phyloP scores from a whole-genome alignment of 2,329 filamentous ascomycete species.

The Atkinsonella texensis region DNA sequence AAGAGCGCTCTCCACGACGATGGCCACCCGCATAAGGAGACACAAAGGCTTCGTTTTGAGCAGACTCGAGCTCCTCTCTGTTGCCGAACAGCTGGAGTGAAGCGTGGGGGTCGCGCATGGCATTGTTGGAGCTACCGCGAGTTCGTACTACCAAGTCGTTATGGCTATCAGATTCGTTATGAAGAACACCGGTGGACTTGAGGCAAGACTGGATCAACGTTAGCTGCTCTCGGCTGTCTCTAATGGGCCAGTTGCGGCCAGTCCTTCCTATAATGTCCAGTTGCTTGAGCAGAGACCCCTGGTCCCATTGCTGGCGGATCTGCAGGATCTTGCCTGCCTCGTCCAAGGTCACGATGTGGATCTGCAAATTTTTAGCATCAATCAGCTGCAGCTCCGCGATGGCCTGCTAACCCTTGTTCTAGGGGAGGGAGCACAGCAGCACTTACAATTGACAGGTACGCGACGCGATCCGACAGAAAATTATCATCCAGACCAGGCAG shows the following conservation, averaged over 20 bases:
- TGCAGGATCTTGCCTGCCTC: conserved; percentile 65
- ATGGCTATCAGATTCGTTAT: conserved; percentile 20
- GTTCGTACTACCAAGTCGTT: conserved; percentile 30
- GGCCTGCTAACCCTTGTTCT: neutral
- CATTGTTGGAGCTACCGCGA: conserved; percentile 41
- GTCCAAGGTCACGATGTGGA: conserved; percentile 83
- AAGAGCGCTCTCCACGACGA: conserved; percentile 50
- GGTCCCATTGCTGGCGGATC: conserved; percentile 90
- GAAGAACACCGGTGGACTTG: conserved; percentile 31
- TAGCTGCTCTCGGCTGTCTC: conserved; percentile 73
- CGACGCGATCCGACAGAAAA: conserved; percentile 73
- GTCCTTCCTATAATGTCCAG: conserved; percentile 86
- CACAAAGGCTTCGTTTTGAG: conserved; percentile 35
- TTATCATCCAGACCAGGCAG: conserved; percentile 88
- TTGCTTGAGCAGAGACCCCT: conserved; percentile 83
- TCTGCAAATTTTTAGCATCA: conserved; percentile 33
- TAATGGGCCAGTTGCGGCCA: conserved; percentile 90
- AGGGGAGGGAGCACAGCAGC: neutral
- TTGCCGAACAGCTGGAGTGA: conserved; percentile 65
- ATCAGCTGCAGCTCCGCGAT: neutral
- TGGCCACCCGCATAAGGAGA: conserved; percentile 47
- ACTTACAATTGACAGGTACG: conserved; percentile 70
- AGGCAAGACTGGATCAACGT: conserved; percentile 57
- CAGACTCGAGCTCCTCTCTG: conserved; percentile 48
- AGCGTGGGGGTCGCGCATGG: conserved; percentile 52